phyloP scores from a whole-genome alignment of 257 asterid species.

The Paulownia fortunei region DNA sequence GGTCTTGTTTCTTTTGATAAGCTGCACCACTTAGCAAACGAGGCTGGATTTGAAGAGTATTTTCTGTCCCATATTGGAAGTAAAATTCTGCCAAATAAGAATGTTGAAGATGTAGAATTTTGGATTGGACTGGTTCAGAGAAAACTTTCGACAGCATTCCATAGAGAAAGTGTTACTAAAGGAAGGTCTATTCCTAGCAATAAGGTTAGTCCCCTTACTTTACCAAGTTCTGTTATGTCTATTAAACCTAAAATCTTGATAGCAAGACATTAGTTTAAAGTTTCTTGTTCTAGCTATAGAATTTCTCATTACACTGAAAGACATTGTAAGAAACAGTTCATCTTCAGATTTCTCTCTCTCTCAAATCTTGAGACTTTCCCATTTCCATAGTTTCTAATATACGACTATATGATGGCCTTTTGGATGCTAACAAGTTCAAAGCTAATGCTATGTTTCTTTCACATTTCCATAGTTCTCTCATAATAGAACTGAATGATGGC shows the following conservation, averaged over 20 bases:
- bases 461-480: too few species aligned
- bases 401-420: too few species aligned
- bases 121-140: conserved; percentile 79
- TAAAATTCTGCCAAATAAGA: conserved; percentile 64
- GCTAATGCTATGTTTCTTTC: too few species aligned
- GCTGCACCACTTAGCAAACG: conserved; percentile 65
- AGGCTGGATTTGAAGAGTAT: conserved; percentile 83
- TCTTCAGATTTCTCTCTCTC: too few species aligned
- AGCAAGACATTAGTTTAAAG: background rate
- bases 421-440: too few species aligned
- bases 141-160: conserved; percentile 66
- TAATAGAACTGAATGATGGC: conserved; percentile 1
- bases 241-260: background rate
- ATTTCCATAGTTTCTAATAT: too few species aligned
- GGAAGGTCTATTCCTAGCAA: conserved; percentile 46
- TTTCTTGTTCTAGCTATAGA: background rate
- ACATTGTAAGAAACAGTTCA: too few species aligned
- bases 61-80: conserved; percentile 72
- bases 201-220: conserved; percentile 48
- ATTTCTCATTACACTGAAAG: too few species aligned
- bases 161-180: conserved; percentile 66
- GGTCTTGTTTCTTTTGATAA: conserved; percentile 58
- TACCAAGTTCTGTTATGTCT: background rate
- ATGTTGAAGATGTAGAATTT: conserved; percentile 62
- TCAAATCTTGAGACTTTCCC: too few species aligned